Base-by-base conservation (phyloP, 805 yeast genomes). In the Grigorovia transvaalensis region DNA sequence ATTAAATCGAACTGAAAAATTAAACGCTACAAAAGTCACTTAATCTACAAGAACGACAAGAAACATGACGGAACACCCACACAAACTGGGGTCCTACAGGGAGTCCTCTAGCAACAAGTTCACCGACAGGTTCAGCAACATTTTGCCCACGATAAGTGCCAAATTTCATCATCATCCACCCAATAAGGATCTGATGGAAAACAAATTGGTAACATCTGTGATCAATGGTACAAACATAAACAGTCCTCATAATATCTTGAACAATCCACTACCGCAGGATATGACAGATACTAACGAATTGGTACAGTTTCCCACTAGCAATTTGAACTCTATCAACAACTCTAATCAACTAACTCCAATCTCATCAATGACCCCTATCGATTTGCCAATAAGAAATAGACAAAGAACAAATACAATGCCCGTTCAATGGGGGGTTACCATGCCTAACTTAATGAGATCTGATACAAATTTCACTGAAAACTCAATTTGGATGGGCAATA, bases 141-240 rank as follows among this genome's bases (percentile, higher is more conserved):
- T 68, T 45, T 53, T 68, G 17, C 71, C 71, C n/a, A 62, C 61
- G 4, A 60, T 68, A 13, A 65, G 70, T 54, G 70, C 71, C 4
- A 68, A 63, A 51, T 51, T 68, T 29, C 71, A 67, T 30, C 55
- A 54, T 49, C 54, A 59, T 8, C 53, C 49, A 23, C 44, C 54
- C n/a, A 45, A 49, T 48, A 17, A 49, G 9, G 47, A 51, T 35
- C 12, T 46, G 44, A 30, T 48, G 17, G 51, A 49, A 44, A 49
- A 49, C 9, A 49, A 49, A 19, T 13, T 49, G 15, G 47, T 49
- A 3, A 49, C 47, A 2, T 49, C 51, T 4, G 51, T 49, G 5
- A 49, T 49, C 43, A 49, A 49, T 44, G 43, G 44, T 33, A 38
- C n/a, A 15, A 41, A 41, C 11, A 38, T 49, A 8, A 33, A 43